Evolutionary conservation across 2,329 filamentous ascomycete species (phyloP).

Genomic region (Phialophora chinensis): DNA sequence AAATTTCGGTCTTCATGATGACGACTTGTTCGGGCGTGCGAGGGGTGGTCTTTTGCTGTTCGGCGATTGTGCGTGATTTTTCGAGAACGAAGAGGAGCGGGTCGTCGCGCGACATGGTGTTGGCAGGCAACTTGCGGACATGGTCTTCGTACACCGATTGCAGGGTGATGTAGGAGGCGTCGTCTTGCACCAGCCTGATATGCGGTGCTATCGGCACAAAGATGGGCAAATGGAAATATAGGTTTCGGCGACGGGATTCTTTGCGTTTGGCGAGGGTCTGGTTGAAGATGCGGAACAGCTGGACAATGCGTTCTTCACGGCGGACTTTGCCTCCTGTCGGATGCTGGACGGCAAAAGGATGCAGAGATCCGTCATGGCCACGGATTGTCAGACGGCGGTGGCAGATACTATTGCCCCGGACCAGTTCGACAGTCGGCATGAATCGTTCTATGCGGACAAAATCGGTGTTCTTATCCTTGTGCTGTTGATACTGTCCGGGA

Average conservation of each 20-base stretch:
- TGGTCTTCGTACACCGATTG: slow-evolving; percentile 97
- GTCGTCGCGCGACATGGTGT: slow-evolving; percentile 86
- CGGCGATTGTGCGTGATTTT: slow-evolving; percentile 78
- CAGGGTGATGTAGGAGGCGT: slow-evolving; percentile 89
- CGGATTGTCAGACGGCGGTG: slow-evolving; percentile 94
- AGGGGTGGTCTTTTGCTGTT: slow-evolving; percentile 63
- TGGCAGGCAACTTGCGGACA: slow-evolving; percentile 66
- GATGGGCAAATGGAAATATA: slow-evolving; percentile 93
- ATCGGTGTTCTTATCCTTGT: slow-evolving; percentile 98
- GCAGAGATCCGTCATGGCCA: slow-evolving; percentile 95
- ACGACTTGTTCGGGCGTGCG: slow-evolving; percentile 69
- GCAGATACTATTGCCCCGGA: slow-evolving; percentile 87
- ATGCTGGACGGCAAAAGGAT: slow-evolving; percentile 95
- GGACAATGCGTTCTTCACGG: slow-evolving; percentile 90
- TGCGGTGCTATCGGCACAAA: slow-evolving; percentile 96
- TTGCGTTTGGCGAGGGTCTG: slow-evolving; percentile 89
- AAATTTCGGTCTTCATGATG: slow-evolving; percentile 84
- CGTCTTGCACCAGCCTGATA: slow-evolving; percentile 94
- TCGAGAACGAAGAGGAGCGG: slow-evolving; percentile 95
- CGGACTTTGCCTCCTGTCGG: slow-evolving; percentile 90
- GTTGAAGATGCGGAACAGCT: slow-evolving; percentile 97
- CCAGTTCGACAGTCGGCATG: slow-evolving; percentile 89
- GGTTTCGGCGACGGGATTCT: slow-evolving; percentile 87
- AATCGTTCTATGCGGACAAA: slow-evolving; percentile 98
- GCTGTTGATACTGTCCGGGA: slow-evolving; percentile 93